phyloP scores from a whole-genome alignment of 768 basidiomycete species.

The Saitozyma podzolica region DNA sequence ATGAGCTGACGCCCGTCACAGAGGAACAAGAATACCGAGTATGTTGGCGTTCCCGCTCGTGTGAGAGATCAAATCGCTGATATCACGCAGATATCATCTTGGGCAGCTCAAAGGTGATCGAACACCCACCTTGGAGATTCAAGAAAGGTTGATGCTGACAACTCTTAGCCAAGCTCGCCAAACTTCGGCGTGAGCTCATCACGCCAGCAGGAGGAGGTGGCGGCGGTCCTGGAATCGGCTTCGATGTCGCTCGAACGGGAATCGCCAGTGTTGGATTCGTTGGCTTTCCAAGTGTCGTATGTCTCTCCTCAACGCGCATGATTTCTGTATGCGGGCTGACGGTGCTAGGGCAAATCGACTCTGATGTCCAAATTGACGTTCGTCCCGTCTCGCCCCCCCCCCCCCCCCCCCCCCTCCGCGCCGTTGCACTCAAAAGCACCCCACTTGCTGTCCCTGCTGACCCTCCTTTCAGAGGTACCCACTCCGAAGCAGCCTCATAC shows the following conservation, averaged over 20 bases:
- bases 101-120: slow-evolving; percentile 77
- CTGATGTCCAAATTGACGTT: slow-evolving; percentile 52
- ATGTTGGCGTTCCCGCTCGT: neutral
- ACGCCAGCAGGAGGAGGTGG: slow-evolving; percentile 70
- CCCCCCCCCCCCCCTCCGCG: too few species aligned
- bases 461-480: slow-evolving; percentile 70
- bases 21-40: slow-evolving; percentile 55
- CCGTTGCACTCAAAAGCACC: neutral
- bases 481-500: slow-evolving; percentile 92
- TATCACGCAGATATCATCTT: slow-evolving; percentile 71
- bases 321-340: too few species aligned
- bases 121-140: neutral
- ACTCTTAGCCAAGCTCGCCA: slow-evolving; percentile 81
- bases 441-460: slow-evolving; percentile 52
- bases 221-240: slow-evolving; percentile 89
- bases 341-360: slow-evolving; percentile 49
- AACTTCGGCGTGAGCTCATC: slow-evolving; percentile 91
- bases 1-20: slow-evolving; percentile 24
- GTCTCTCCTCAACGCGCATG: slow-evolving; percentile 3
- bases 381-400: slow-evolving; percentile 11
- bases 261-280: slow-evolving; percentile 78
- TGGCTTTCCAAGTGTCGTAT: slow-evolving; percentile 62
- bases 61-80: neutral
- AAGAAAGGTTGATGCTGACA: neutral
- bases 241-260: slow-evolving; percentile 97